phyloP scores from a whole-genome alignment of 1,284 basidiomycete species.

The Ganoderma resinaceum region DNA sequence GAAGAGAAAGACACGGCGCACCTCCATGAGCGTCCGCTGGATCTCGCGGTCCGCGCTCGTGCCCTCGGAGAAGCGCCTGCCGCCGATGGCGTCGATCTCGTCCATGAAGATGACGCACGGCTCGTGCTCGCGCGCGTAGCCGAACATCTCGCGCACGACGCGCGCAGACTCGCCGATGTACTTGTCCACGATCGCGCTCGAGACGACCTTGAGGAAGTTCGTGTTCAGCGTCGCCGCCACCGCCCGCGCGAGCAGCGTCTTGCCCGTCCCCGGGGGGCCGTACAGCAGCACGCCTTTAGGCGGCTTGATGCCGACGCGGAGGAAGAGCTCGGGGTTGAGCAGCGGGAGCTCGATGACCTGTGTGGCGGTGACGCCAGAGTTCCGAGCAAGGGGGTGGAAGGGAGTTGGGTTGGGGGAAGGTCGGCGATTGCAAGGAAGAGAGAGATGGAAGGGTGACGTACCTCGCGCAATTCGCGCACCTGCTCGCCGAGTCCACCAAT shows the following conservation, averaged over 20 bases:
- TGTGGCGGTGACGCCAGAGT: too few species aligned
- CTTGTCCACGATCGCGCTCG: constrained; percentile 99
- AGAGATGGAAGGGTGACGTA: constrained; percentile 37
- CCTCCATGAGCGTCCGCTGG: constrained; percentile 99
- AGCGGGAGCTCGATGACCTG: constrained; percentile 96
- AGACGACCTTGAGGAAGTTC: constrained; percentile 98
- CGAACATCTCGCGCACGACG: constrained; percentile 98
- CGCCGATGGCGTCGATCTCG: constrained; percentile 98
- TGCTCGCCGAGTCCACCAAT: constrained; percentile 97
- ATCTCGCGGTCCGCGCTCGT: constrained; percentile 99
- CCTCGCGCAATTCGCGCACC: constrained; percentile 95
- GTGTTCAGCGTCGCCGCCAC: constrained; percentile 96
- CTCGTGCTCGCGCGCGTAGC: constrained; percentile 96
- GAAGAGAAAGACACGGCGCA: constrained; percentile 42
- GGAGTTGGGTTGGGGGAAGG: neutral
- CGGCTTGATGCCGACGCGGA: constrained; percentile 95
- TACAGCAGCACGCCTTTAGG: constrained; percentile 95
- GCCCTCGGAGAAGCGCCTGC: constrained; percentile 96
- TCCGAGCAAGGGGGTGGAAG: neutral
- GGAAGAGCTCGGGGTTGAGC: constrained; percentile 94
- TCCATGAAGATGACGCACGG: constrained; percentile 99
- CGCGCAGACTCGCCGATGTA: constrained; percentile 99
- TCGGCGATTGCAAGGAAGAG: neutral
- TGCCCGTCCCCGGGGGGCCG: constrained; percentile 94
- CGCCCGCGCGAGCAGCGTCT: constrained; percentile 94